phyloP scores from a whole-genome alignment of 2,329 filamentous ascomycete species.

The Cryphonectria radicalis region DNA sequence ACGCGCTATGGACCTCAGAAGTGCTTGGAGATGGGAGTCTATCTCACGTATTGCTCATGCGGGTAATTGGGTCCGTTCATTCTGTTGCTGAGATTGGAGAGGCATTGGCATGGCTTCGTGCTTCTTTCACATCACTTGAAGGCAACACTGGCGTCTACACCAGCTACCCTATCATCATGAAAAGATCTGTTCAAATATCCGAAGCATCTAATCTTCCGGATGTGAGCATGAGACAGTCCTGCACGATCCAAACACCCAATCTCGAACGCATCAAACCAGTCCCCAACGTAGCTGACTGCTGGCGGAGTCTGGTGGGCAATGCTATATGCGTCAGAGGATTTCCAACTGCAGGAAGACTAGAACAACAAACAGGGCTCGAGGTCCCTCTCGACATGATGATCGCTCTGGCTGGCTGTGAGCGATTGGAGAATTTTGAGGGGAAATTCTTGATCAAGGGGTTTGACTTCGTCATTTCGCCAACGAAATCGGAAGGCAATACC shows the following conservation, averaged over 20 bases:
- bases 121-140: slow-evolving; percentile 33
- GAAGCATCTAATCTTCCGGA: background rate
- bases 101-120: slow-evolving; percentile 42
- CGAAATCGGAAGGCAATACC: slow-evolving; percentile 27
- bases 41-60: slow-evolving; percentile 2
- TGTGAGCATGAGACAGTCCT: background rate
- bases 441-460: slow-evolving; percentile 42
- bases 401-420: slow-evolving; percentile 28
- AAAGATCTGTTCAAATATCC: background rate
- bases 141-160: background rate
- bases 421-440: slow-evolving; percentile 35
- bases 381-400: slow-evolving; percentile 38
- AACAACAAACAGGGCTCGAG: slow-evolving; percentile 37
- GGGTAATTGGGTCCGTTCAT: slow-evolving; percentile 5
- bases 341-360: slow-evolving; percentile 33
- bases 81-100: slow-evolving; percentile 41
- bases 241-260: background rate
- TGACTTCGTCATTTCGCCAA: slow-evolving; percentile 39
- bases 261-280: background rate
- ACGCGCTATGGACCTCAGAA: background rate
- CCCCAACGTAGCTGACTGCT: slow-evolving; percentile 32
- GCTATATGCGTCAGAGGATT: slow-evolving; percentile 39
- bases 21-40: too few species aligned
- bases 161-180: background rate
- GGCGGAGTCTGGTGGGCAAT: slow-evolving; percentile 38